Evolutionary conservation across 2,329 filamentous ascomycete genomes (phyloP), one percentile per base, ranked within the genome.

Genomic region (Macrophomina tecta): DNA sequence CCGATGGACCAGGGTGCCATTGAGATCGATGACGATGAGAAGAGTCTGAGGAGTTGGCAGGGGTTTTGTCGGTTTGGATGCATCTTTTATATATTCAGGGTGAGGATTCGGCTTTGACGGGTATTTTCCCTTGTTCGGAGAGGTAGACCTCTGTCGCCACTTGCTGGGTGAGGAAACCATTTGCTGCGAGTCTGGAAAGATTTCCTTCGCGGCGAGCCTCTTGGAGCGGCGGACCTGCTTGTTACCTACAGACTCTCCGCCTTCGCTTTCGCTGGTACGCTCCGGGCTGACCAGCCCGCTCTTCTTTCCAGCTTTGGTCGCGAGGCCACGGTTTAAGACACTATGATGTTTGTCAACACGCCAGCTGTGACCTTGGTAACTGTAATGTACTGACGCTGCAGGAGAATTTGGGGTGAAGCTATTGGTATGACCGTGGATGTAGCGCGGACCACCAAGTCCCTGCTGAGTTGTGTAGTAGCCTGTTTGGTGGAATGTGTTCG

Each of bases 1-100:
- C 5, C 95, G 90, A 79, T 87, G 85, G 42, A 98, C 85, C 1
- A 99, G 84, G 0, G 94, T 97, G 69, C 95, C 95, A 77, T 98
- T 99, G 45, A 99, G 86, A 79, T 99, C 95, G 69, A 98, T 87
- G 55, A 98, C 87, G 61, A 99, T 83, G 28, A 99, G 87, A 40
- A 97, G 85, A 16, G 85, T 86, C 48, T 87, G 87, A 1, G 89
- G 85, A 0, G 77, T 61, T 0, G 77, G 46, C 3, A 86, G 67
- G 1, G 68, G 69, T 5, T 68, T 68, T 0, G 76, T 72, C 28
- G 70, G 68, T 12, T 78, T 16, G 70, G 79, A 75, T 1, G 90
- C 83, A 63, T 84, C 83, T 3, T 74, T 64, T n/a, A 92, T 80
- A 78, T 96, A 96, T 55, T 78, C 74, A 0, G 78, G 53, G 1